These are phyloP conservation scores for Geotrichum klebahnii DNA, from an alignment of 1,139 yeast species.

Conservation along the genomic window DNA sequence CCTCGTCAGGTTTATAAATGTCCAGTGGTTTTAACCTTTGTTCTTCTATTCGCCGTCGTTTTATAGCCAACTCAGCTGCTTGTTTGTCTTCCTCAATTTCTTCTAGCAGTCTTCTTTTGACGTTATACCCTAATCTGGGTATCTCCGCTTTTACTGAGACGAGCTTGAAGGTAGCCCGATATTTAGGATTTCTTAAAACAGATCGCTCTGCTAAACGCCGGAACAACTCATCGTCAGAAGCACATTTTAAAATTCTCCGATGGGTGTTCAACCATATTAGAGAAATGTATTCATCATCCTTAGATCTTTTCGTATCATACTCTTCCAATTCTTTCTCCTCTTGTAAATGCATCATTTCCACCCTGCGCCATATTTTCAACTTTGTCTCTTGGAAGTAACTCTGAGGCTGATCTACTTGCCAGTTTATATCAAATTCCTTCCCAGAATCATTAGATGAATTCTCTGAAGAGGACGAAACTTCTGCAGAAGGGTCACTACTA, in stretches of 20 bases:
- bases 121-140: background rate
- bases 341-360: background rate
- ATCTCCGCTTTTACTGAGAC: background rate
- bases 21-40: background rate
- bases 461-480: background rate
- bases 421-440: background rate
- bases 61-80: background rate
- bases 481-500: background rate
- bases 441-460: conserved; percentile 1
- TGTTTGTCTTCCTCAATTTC: conserved; percentile 2
- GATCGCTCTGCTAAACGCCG: background rate
- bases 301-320: conserved; percentile 7
- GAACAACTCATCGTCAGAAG: background rate
- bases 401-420: conserved; percentile 3
- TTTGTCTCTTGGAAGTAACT: background rate
- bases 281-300: conserved; percentile 9
- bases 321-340: conserved; percentile 15
- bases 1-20: background rate
- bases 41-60: background rate
- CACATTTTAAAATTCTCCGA: too few relatives aligned
- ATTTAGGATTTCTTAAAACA: background rate
- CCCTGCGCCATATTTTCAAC: too few relatives aligned
- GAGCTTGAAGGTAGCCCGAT: background rate
- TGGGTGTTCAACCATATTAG: conserved; percentile 10
- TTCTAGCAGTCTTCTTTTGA: conserved; percentile 2